Evolutionary conservation across 1,139 yeast genomes (phyloP).

Genomic region (Sugiyamaella novakii): DNA sequence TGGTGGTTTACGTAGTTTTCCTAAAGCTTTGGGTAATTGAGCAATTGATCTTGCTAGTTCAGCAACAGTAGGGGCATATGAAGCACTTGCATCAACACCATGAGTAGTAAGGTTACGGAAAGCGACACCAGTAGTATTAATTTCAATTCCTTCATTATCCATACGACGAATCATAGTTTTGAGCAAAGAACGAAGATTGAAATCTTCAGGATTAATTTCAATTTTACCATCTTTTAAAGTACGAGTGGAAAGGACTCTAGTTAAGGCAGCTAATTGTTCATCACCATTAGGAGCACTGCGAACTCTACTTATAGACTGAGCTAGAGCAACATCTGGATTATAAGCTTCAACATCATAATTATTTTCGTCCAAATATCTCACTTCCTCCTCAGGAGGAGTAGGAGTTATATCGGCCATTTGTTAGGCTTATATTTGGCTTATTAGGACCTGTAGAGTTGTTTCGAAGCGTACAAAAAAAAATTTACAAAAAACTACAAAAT

Average conservation of each 20-base stretch:
- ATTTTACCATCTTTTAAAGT: constrained; percentile 43
- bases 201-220: constrained; percentile 46
- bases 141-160: constrained; percentile 49
- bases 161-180: constrained; percentile 38
- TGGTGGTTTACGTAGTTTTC: constrained; percentile 36
- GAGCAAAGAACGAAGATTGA: constrained; percentile 46
- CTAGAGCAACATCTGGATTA: constrained; percentile 25
- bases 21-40: constrained; percentile 38
- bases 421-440: no score
- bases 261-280: constrained; percentile 46
- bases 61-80: constrained; percentile 53
- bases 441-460: no score
- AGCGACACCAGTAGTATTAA: constrained; percentile 54
- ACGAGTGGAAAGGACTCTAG: constrained; percentile 48
- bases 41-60: constrained; percentile 45
- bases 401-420: no score
- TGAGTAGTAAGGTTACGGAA: constrained; percentile 50
- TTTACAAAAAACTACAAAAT: no score
- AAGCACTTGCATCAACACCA: constrained; percentile 57
- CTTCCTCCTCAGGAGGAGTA: background rate
- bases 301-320: constrained; percentile 30
- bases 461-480: no score
- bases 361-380: background rate
- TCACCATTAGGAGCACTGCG: constrained; percentile 39
- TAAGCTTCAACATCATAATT: constrained; percentile 26